These are phyloP conservation scores for Paraleonurus japonicus DNA, from an alignment of 257 asterid genomes.

Conservation along the genomic window DNA sequence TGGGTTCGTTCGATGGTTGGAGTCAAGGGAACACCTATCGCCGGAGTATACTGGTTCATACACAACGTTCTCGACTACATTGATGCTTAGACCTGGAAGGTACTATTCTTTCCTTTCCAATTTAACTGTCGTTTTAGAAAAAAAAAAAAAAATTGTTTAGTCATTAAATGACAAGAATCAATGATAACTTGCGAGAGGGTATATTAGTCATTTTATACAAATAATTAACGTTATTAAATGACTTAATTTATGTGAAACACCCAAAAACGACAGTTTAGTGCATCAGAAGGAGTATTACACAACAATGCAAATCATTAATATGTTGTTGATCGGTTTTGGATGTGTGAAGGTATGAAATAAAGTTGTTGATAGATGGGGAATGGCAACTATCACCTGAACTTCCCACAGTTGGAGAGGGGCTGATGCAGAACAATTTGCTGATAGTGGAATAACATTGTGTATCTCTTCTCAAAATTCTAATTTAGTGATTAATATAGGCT, in stretches of 20 bases:
- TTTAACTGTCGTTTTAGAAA: too few species aligned
- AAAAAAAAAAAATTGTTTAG: too few species aligned
- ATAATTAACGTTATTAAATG: too few species aligned
- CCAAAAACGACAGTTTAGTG: too few species aligned
- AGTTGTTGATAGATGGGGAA: conserved; percentile 83
- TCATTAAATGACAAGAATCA: too few species aligned
- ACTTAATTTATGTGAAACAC: too few species aligned
- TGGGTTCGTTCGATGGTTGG: conserved; percentile 98
- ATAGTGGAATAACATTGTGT: conserved; percentile 58
- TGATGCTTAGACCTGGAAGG: conserved; percentile 94
- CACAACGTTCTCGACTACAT: conserved; percentile 65
- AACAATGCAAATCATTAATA: background rate
- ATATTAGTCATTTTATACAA: too few species aligned
- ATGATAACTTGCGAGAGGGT: too few species aligned
- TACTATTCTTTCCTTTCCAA: conserved; percentile 9
- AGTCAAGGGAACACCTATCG: conserved; percentile 73
- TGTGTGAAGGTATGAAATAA: conserved; percentile 66
- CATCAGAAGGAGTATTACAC: background rate
- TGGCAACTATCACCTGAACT: conserved; percentile 73
- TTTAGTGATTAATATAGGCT: too few species aligned
- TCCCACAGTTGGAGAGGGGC: conserved; percentile 78
- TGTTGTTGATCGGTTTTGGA: conserved; percentile 4
- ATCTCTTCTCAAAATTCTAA: too few species aligned
- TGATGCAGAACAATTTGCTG: conserved; percentile 72
- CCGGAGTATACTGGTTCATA: conserved; percentile 72